Percentiles rank a stretch among this genome's conserved stretches.
These are phyloP conservation scores for Ilyonectria sp. DNA, from an alignment of 2,329 filamentous ascomycete species.

Conservation along the genomic window DNA sequence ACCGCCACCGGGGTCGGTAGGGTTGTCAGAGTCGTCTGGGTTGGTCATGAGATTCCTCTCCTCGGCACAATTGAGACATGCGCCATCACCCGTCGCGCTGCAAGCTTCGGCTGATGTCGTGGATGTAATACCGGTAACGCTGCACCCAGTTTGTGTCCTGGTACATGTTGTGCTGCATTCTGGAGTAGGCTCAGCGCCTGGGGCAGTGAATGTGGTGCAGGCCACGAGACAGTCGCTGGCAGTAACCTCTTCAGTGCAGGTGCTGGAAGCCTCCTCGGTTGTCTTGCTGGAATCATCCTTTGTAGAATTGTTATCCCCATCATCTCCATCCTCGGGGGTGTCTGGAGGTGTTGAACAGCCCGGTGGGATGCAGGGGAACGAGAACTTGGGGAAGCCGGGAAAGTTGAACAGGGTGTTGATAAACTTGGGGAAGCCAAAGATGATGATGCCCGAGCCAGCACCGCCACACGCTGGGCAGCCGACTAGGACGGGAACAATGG, in stretches of 20 bases:
- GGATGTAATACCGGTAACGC: conserved; percentile 19
- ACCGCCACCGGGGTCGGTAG: not conserved
- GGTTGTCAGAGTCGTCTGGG: not conserved
- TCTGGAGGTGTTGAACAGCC: conserved; percentile 13
- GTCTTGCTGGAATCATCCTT: not conserved
- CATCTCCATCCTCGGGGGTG: conserved; percentile 1
- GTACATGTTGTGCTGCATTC: conserved; percentile 34
- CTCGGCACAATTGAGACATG: conserved; percentile 8
- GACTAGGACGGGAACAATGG: conserved; percentile 34
- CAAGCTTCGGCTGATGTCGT: conserved; percentile 27
- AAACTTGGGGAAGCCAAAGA: conserved; percentile 28
- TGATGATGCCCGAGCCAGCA: conserved; percentile 27
- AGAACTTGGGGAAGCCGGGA: conserved; percentile 29
- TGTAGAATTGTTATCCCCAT: conserved; percentile 15
- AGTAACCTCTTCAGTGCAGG: conserved; percentile 31
- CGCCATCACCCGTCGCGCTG: conserved; percentile 5
- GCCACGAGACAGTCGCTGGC: conserved; percentile 37
- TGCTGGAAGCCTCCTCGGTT: not conserved
- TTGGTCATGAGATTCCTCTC: not conserved
- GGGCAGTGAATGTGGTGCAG: conserved; percentile 33
- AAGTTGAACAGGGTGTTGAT: conserved; percentile 19
- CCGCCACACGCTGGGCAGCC: conserved; percentile 28
- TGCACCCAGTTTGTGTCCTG: conserved; percentile 32
- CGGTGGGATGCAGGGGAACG: conserved; percentile 35
- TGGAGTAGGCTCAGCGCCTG: not conserved